Percentiles rank a stretch among this genome's conserved stretches.
phyloP scores from a whole-genome alignment of 257 asterid species.

The Scutellaria baicalensis region DNA sequence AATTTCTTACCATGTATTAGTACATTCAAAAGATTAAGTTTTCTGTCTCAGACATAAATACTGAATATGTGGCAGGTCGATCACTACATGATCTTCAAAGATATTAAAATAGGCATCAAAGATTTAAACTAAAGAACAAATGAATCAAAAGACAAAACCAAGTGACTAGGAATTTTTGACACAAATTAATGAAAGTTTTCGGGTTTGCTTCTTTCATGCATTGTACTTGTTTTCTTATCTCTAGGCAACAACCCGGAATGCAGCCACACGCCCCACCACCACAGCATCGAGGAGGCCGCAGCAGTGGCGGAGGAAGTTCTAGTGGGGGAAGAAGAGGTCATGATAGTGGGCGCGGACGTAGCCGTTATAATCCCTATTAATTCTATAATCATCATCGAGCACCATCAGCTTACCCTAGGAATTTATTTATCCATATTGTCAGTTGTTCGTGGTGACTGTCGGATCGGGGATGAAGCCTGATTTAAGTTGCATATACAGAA shows the following conservation, averaged over 20 bases:
- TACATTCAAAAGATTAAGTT: background rate
- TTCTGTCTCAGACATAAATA: background rate
- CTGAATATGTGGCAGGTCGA: background rate
- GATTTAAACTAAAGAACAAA: no score
- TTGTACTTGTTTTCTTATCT: slow-evolving; percentile 1
- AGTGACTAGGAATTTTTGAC: no score
- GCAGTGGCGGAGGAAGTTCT: slow-evolving; percentile 49
- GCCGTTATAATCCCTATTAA: slow-evolving; percentile 75
- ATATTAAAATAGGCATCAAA: no score
- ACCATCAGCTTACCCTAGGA: background rate
- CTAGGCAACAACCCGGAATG: slow-evolving; percentile 88
- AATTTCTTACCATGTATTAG: background rate
- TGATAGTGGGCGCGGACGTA: slow-evolving; percentile 47
- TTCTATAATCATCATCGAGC: background rate
- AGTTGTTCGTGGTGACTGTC: background rate
- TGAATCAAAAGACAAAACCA: no score
- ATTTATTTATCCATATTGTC: background rate
- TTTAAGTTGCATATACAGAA: background rate
- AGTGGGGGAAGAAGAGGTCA: slow-evolving; percentile 41
- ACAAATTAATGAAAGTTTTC: background rate
- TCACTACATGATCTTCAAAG: background rate
- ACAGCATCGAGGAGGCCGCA: slow-evolving; percentile 60
- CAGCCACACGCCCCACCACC: slow-evolving; percentile 55
- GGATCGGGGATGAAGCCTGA: background rate
- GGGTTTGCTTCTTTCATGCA: background rate